Conservation (phyloP, 2,329 filamentous ascomycete species). For the Diaporthe eres region DNA sequence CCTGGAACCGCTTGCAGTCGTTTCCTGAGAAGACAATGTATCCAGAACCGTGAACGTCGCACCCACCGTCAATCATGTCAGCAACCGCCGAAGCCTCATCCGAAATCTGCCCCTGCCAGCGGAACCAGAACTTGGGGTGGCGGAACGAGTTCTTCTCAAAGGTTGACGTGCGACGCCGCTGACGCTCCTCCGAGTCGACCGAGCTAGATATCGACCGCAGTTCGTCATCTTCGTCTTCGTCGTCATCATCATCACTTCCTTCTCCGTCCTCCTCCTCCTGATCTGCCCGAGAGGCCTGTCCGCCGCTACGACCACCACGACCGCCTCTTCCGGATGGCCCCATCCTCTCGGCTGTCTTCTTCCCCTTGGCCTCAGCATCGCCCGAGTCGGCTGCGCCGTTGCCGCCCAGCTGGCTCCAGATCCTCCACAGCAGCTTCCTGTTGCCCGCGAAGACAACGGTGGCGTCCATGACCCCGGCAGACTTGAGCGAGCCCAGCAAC, state of each 20-base stretch:
- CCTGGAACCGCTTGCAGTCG: conserved; percentile 46
- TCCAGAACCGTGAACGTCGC: conserved; percentile 41
- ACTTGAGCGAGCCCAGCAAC: conserved; percentile 42
- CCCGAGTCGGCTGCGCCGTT: not conserved
- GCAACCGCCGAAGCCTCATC: conserved; percentile 10
- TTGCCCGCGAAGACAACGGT: conserved; percentile 45
- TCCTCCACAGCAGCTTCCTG: conserved; percentile 40
- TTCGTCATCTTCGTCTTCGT: conserved; percentile 22
- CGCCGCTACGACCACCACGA: not conserved
- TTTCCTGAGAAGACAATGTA: conserved; percentile 47
- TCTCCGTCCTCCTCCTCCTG: not conserved
- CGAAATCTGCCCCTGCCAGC: conserved; percentile 41
- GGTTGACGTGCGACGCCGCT: conserved; percentile 41
- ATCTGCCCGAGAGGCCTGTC: not conserved
- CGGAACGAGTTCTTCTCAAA: conserved; percentile 47
- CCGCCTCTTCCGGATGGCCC: not conserved
- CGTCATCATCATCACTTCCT: not conserved
- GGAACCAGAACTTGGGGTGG: conserved; percentile 47
- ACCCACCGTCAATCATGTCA: not conserved
- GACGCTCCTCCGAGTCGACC: conserved; percentile 36
- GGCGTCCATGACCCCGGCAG: conserved; percentile 37
- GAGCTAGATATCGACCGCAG: conserved; percentile 24
- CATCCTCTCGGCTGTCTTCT: not conserved
- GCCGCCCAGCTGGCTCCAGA: conserved; percentile 37
- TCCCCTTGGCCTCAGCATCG: not conserved